Evolutionary conservation across 2,329 filamentous ascomycete genomes (phyloP).

Genomic region (Aspergillus sp.): DNA sequence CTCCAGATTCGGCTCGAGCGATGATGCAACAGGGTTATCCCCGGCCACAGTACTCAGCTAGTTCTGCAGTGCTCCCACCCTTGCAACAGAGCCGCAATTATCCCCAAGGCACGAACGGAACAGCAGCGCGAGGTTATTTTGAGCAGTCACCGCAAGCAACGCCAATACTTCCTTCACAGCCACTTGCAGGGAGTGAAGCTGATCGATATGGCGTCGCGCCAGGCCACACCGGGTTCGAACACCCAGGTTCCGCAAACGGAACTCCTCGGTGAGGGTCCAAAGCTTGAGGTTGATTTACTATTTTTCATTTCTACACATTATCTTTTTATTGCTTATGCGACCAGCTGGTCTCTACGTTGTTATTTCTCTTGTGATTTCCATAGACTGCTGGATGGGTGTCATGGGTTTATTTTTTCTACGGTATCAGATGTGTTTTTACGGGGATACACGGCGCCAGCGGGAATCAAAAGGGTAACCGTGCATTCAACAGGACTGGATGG

Average conservation of each 20-base stretch:
- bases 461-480: constrained; percentile 26
- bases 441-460: constrained; percentile 29
- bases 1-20: constrained; percentile 35
- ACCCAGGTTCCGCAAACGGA: constrained; percentile 32
- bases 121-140: constrained; percentile 30
- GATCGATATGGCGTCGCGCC: constrained; percentile 33
- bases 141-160: constrained; percentile 35
- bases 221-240: constrained; percentile 29
- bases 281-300: constrained; percentile 9
- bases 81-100: constrained; percentile 34
- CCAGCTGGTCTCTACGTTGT: constrained; percentile 11
- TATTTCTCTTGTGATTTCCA: constrained; percentile 24
- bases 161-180: constrained; percentile 37
- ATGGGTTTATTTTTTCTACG: constrained; percentile 27
- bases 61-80: constrained; percentile 36
- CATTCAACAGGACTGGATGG: constrained; percentile 27
- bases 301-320: constrained; percentile 11
- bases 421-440: constrained; percentile 23
- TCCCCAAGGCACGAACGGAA: constrained; percentile 30
- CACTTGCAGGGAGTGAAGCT: constrained; percentile 29
- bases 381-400: constrained; percentile 35
- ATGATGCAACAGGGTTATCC: constrained; percentile 39
- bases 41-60: constrained; percentile 33
- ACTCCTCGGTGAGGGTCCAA: constrained; percentile 29
- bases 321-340: constrained; percentile 7